Conservation (phyloP, 2,329 filamentous ascomycete species). For the Decorospora gaudefroyi region DNA sequence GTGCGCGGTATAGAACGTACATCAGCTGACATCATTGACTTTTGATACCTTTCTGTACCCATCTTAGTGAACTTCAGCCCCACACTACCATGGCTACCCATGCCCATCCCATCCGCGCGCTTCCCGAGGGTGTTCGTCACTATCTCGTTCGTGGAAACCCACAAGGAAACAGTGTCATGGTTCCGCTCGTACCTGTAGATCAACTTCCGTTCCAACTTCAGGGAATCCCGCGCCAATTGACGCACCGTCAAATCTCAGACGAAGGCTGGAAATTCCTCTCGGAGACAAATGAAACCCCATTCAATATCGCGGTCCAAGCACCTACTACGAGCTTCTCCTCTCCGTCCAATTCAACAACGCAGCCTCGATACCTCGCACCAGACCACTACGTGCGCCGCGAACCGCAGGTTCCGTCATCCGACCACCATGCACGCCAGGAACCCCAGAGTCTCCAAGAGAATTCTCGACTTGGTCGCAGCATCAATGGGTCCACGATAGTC, state of each 20-base stretch:
- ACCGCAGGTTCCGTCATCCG: too few relatives aligned
- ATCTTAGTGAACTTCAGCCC: neutral
- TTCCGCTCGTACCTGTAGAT: constrained; percentile 52
- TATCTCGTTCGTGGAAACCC: constrained; percentile 44
- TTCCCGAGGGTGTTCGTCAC: constrained; percentile 35
- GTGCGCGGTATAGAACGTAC: neutral
- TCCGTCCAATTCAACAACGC: neutral
- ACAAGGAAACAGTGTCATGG: constrained; percentile 28
- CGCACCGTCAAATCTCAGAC: constrained; percentile 29
- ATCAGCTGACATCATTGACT: neutral
- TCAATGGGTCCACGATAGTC: too few relatives aligned
- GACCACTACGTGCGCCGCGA: constrained; percentile 22
- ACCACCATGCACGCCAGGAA: neutral
- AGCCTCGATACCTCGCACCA: constrained; percentile 22
- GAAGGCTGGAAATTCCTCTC: constrained; percentile 33
- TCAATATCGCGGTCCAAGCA: constrained; percentile 13
- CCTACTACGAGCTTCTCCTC: neutral
- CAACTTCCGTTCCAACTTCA: constrained; percentile 51
- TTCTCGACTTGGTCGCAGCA: too few relatives aligned
- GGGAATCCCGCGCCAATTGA: constrained; percentile 45
- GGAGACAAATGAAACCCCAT: constrained; percentile 19
- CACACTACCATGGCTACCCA: constrained; percentile 13
- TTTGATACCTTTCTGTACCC: neutral
- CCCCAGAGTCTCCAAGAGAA: too few relatives aligned
- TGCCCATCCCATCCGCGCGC: neutral